These are phyloP conservation scores for Hyphodiscus hymeniophilus DNA, from an alignment of 495 filamentous ascomycete species.

Conservation along the genomic window DNA sequence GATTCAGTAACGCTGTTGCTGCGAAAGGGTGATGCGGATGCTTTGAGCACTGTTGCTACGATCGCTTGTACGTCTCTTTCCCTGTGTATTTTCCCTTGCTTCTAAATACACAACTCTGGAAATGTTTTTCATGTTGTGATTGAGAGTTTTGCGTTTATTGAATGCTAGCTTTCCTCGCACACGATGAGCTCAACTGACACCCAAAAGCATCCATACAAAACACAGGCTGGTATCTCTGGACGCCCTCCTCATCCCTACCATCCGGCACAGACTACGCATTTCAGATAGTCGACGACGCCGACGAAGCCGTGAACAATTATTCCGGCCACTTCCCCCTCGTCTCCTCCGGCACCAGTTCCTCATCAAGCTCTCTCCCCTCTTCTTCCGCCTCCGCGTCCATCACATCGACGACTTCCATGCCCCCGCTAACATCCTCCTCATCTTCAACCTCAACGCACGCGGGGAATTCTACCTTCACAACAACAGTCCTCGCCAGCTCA, in stretches of 20 bases:
- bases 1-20: constrained; percentile 47
- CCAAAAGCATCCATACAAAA: constrained; percentile 42
- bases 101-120: not conserved
- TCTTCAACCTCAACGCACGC: too few species aligned
- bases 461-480: too few species aligned
- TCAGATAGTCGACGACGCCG: constrained; percentile 43
- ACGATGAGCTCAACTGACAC: too few species aligned
- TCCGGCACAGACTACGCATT: constrained; percentile 46
- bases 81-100: not conserved
- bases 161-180: too few species aligned
- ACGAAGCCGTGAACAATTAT: constrained; percentile 41
- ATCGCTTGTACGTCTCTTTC: constrained; percentile 43
- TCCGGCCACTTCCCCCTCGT: constrained; percentile 45
- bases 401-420: too few species aligned
- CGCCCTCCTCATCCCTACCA: constrained; percentile 33
- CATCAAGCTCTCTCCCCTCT: constrained; percentile 20
- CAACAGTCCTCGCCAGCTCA: too few species aligned
- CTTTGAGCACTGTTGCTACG: constrained; percentile 33
- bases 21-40: constrained; percentile 36
- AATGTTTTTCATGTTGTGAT: not conserved
- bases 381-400: not conserved
- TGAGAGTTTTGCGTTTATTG: too few species aligned
- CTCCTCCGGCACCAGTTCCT: constrained; percentile 34
- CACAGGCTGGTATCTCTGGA: constrained; percentile 49
- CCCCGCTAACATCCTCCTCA: too few species aligned